Base-by-base conservation (phyloP, 306 rosid species). In the Pueraria montana region DNA sequence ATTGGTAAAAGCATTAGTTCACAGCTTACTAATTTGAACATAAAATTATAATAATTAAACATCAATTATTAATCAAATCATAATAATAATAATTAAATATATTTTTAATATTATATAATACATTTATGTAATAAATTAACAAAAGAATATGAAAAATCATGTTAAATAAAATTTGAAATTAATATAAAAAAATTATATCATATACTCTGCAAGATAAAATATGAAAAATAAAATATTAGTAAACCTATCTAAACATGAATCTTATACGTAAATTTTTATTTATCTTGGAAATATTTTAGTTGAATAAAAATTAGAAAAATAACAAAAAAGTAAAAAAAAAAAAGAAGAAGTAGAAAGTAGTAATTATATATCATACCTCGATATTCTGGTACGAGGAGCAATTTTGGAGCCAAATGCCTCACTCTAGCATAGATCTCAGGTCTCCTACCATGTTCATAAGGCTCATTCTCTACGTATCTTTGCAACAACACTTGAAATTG, bases 401-500 rank as follows among this genome's bases (percentile, higher is more conserved):
- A 89, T 64, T 96, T 96, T 26, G 99, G 98, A 20, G 99, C 97
- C 89, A 89, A 82, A 68, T 88, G 95, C 84, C 99, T 94, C 89
- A 94, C 86, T 77, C 99, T 86, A 4, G 99, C 97, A 61, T 96
- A 96, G 14, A 94, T 85, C 84, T 96, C 97, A 13, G 99, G 98
- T 62, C 99, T 90, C 3, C 94, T 87, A 16, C 99, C 99, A 59
- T 92, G 91, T 27, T 96, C 99, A 64, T 92, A 94, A 52, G 99
- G 98, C 53, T 96, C 99, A 87, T 92, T 91, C 85, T 96, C 99
- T 8, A 94, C 66, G 45, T 92, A 96, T 71, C 99, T 88, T 69
- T 94, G 99, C 45, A 94, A 79, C 91, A 96, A 92, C 58, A 96
- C 99, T 65, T 92, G 97, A 81, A 96, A 96, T 43, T 94, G 98